A percentile compares a stretch with the other conserved stretches of the same genome.
Evolutionary conservation across 2,329 filamentous ascomycete genomes (phyloP).

Genomic region (Diaporthe vaccinii): DNA sequence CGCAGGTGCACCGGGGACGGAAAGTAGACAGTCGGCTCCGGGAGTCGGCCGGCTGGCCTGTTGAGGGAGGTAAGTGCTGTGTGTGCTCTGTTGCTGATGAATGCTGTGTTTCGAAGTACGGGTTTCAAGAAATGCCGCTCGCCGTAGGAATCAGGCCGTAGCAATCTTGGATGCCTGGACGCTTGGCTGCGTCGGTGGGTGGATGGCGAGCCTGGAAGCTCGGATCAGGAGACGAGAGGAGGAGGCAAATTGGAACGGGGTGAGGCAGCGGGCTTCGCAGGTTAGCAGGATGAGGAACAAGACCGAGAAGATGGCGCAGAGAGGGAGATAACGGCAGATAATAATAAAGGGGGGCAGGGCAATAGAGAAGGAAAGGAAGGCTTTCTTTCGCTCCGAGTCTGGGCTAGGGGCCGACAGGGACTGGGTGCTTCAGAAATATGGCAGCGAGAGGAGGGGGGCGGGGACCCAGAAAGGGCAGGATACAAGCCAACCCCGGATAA

Average conservation of each 20-base stretch:
- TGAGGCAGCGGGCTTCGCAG: neutral
- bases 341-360: constrained; percentile 21
- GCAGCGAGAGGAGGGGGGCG: constrained; percentile 9
- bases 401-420: constrained; percentile 15
- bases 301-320: constrained; percentile 5
- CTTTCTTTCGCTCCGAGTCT: constrained; percentile 21
- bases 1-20: constrained; percentile 1
- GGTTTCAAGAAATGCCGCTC: constrained; percentile 32
- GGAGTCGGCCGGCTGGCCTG: constrained; percentile 14
- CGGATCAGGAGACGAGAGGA: constrained; percentile 18
- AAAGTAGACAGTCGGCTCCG: constrained; percentile 23
- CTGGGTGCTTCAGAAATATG: constrained; percentile 30
- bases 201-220: constrained; percentile 22
- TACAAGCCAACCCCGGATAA: constrained; percentile 20
- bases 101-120: constrained; percentile 17
- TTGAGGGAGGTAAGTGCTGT: neutral
- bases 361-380: neutral
- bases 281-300: neutral
- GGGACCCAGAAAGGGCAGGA: constrained; percentile 12
- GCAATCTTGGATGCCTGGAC: constrained; percentile 16
- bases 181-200: constrained; percentile 16
- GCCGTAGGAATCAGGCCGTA: neutral
- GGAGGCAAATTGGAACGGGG: constrained; percentile 23
- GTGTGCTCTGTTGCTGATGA: constrained; percentile 1
- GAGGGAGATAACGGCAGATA: constrained; percentile 17